Conservation (phyloP, 2,329 filamentous ascomycete species). For the Onygenales sp. region DNA sequence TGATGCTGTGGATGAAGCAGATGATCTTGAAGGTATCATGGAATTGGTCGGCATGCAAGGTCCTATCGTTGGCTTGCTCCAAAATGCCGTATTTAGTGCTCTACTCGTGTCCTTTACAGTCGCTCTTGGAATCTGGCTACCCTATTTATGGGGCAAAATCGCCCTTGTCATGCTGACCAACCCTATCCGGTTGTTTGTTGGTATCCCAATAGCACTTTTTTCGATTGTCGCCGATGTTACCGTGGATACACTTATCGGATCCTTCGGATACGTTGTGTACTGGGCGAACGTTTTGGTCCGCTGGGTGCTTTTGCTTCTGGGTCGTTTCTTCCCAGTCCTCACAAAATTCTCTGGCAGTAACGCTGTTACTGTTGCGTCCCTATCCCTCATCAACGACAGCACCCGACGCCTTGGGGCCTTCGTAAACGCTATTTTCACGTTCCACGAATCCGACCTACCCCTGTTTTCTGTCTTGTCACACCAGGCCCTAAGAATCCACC, state of each 20-base stretch:
- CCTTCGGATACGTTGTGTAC: slow-evolving; percentile 45
- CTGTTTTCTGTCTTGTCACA: slow-evolving; percentile 71
- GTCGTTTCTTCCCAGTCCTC: slow-evolving; percentile 22
- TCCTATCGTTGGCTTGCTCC: slow-evolving; percentile 76
- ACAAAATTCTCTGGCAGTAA: slow-evolving; percentile 27
- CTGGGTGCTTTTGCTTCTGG: slow-evolving; percentile 24
- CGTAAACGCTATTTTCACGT: slow-evolving; percentile 29
- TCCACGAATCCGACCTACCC: slow-evolving; percentile 53
- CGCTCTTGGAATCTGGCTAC: slow-evolving; percentile 75
- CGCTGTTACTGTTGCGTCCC: slow-evolving; percentile 30
- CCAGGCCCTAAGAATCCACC: slow-evolving; percentile 54
- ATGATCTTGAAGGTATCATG: slow-evolving; percentile 92
- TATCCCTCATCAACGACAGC: slow-evolving; percentile 34
- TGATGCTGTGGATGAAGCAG: slow-evolving; percentile 57
- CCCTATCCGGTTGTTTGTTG: slow-evolving; percentile 56
- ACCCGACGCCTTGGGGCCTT: slow-evolving; percentile 29
- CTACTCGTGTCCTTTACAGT: slow-evolving; percentile 83
- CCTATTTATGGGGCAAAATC: slow-evolving; percentile 84
- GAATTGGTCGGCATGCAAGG: slow-evolving; percentile 96
- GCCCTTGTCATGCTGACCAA: slow-evolving; percentile 71
- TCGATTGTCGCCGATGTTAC: slow-evolving; percentile 68
- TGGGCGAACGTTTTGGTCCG: slow-evolving; percentile 26
- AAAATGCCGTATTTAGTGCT: slow-evolving; percentile 90
- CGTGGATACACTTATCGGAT: slow-evolving; percentile 63
- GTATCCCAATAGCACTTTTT: slow-evolving; percentile 61